Evolutionary conservation across 192 early-diverging fungal species (phyloP).

Genomic region (Thamnidium elegans): DNA sequence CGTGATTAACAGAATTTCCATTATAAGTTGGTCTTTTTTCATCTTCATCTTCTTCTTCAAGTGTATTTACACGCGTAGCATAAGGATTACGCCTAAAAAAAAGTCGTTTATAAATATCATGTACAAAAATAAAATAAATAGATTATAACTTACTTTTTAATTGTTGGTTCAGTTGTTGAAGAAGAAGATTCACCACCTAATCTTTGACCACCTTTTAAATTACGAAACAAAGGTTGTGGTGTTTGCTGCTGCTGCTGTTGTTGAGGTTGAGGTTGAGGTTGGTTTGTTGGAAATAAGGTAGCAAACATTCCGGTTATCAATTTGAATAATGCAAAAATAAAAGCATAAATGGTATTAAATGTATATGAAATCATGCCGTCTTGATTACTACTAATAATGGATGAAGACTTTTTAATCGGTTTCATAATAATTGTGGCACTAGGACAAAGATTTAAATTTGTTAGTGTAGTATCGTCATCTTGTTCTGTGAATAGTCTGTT

Average conservation of each 20-base stretch:
- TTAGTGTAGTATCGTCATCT: constrained; percentile 21
- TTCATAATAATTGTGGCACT: constrained; percentile 40
- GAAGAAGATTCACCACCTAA: constrained; percentile 17
- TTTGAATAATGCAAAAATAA: constrained; percentile 2
- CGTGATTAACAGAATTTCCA: constrained; percentile 39
- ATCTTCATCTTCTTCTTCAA: constrained; percentile 7
- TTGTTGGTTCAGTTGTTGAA: neutral
- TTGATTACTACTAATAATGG: too few relatives aligned
- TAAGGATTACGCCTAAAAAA: constrained; percentile 2
- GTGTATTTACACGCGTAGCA: constrained; percentile 3
- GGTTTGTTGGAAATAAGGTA: constrained; percentile 14
- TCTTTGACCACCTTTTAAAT: constrained; percentile 7
- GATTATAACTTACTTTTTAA: constrained; percentile 6
- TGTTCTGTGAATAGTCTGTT: constrained; percentile 28
- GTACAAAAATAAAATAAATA: neutral
- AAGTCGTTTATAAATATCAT: too few relatives aligned
- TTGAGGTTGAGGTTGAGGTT: neutral
- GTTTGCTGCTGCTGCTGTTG: neutral
- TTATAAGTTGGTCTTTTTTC: constrained; percentile 26
- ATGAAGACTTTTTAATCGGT: neutral
- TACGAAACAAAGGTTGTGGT: neutral
- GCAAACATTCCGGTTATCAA: constrained; percentile 1
- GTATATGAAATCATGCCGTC: constrained; percentile 22
- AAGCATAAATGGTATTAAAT: constrained; percentile 18
- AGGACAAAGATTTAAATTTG: constrained; percentile 23